Evolutionary conservation across 345 rosid species (phyloP), one percentile per base, ranked within the genome.

Genomic region (Gossypium mustelinum): DNA sequence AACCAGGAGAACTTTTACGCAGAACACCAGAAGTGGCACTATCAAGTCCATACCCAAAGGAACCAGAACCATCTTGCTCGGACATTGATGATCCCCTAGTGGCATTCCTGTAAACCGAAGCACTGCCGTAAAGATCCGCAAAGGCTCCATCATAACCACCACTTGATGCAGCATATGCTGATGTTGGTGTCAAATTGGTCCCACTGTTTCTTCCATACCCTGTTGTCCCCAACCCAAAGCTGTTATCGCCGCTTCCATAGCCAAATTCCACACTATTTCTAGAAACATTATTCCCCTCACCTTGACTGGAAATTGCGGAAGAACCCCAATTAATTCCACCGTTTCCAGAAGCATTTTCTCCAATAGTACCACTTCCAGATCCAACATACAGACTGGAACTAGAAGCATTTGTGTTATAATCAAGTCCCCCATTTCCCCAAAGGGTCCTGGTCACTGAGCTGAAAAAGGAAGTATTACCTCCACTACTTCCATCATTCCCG

Each of bases 381-480:
- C 39, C 63, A 11, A 24, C 25, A 59, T 59, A 59, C 11, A 7
- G 39, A 59, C 17, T 25, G 6, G 63, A 59, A 24, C 63, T 11
- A 24, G 63, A 11, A 22, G 39, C 39, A 22, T 59, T 59, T 59
- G 63, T 59, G 63, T 59, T 59, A 24, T 59, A 59, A 24, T 24
- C 4, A 16, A 59, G 63, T 25, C 16, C 63, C 34, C 63, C 63
- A 24, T 59, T 59, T 59, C 63, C 29, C 63, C 63, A 59, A 24
- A 59, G 63, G 34, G 24, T 59, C 63, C 29, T 17, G 34, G 63
- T 59, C 63, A 59, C 63, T 24, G 63, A 59, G 63, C 63, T 59
- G 63, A 59, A 24, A 59, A 59, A 59, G 39, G 63, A 59, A 59
- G 63, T 59, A 59, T 59, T 59, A 11, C 63, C 63, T 58, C 63